These are phyloP conservation scores for Cryptococcus amylolentus DNA, from an alignment of 1,284 basidiomycete species.

Conservation along the genomic window DNA sequence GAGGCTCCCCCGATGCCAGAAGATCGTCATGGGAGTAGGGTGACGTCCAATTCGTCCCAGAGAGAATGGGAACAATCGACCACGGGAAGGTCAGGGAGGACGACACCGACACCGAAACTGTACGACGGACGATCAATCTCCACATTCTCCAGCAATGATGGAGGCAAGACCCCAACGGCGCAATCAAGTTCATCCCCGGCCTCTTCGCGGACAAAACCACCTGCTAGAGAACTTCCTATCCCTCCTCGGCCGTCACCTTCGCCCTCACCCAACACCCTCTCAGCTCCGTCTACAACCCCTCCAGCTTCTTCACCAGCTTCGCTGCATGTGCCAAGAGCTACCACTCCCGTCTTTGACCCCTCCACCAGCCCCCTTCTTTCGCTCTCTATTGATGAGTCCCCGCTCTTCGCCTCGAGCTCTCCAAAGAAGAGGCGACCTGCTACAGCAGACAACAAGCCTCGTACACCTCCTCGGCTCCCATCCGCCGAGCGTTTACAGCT, in stretches of 20 bases:
- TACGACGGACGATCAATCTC: too few species aligned
- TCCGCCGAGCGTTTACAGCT: constrained; percentile 35
- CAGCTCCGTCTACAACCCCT: not conserved
- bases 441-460: constrained; percentile 1
- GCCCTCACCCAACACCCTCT: not conserved
- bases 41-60: too few species aligned
- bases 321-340: not conserved
- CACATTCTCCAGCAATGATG: too few species aligned
- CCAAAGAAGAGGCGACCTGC: constrained; percentile 13
- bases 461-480: constrained; percentile 15
- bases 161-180: not conserved
- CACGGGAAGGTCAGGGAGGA: not conserved
- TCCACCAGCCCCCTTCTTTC: constrained; percentile 7
- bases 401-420: constrained; percentile 1
- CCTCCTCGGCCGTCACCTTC: not conserved
- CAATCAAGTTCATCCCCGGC: not conserved
- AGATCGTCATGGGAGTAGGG: too few species aligned
- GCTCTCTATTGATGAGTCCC: not conserved
- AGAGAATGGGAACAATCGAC: too few species aligned
- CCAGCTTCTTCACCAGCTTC: not conserved
- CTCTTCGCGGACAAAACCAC: not conserved
- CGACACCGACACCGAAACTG: not conserved
- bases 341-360: not conserved
- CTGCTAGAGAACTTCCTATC: not conserved
- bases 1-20: constrained; percentile 22